phyloP scores from a whole-genome alignment of 1,284 basidiomycete species.

The Psilocybe mexicana region DNA sequence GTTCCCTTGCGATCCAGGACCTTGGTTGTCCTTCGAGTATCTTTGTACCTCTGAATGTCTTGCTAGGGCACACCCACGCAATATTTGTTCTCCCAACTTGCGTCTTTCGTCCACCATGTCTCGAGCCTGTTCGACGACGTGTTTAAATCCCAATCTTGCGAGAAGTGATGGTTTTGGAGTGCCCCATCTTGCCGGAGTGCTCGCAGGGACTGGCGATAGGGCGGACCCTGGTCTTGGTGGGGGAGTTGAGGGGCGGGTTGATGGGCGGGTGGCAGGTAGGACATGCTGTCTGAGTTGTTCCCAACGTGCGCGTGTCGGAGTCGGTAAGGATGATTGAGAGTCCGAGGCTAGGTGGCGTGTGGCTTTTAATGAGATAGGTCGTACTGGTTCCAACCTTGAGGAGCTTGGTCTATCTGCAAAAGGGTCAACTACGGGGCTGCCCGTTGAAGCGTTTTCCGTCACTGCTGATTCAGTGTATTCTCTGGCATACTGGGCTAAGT shows the following conservation, averaged over 20 bases:
- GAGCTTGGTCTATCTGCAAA: constrained; percentile 8
- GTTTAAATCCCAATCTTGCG: constrained; percentile 23
- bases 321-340: constrained; percentile 24
- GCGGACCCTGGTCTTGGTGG: constrained; percentile 17
- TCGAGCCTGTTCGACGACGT: constrained; percentile 24
- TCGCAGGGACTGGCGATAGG: constrained; percentile 9
- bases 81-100: constrained; percentile 24
- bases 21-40: constrained; percentile 13
- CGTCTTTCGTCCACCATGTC: constrained; percentile 21
- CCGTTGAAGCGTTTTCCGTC: background rate
- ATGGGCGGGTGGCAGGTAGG: constrained; percentile 8
- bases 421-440: constrained; percentile 2
- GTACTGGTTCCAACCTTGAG: constrained; percentile 16
- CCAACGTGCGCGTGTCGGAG: constrained; percentile 24
- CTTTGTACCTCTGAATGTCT: constrained; percentile 18
- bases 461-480: constrained; percentile 1
- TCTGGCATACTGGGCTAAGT: background rate
- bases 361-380: constrained; percentile 11
- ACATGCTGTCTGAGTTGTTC: constrained; percentile 28
- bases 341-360: constrained; percentile 25
- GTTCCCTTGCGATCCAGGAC: constrained; percentile 10
- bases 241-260: constrained; percentile 18
- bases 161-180: constrained; percentile 25
- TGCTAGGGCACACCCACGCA: constrained; percentile 22
- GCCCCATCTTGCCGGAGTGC: constrained; percentile 15